A percentile compares a stretch with the other conserved stretches of the same genome.
phyloP scores from a whole-genome alignment of 2,329 filamentous ascomycete species.

The Paradendryphiella salina region DNA sequence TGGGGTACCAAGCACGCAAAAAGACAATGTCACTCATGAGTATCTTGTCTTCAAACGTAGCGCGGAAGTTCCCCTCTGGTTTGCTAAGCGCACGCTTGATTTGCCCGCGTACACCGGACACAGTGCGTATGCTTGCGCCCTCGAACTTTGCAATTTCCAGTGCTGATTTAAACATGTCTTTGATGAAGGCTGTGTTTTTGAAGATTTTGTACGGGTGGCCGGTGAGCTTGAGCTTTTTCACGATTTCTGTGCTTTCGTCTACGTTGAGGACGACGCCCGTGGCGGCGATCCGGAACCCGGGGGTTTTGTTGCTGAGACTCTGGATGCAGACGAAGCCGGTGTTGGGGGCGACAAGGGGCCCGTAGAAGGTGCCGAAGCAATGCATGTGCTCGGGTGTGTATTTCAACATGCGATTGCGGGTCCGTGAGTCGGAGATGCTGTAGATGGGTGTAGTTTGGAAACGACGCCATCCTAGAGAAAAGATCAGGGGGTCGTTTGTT shows the following conservation, averaged over 20 bases:
- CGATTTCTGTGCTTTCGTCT: conserved; percentile 94
- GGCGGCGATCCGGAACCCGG: conserved; percentile 91
- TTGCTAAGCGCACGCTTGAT: conserved; percentile 95
- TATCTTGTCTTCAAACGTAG: conserved; percentile 98
- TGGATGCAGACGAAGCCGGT: conserved; percentile 95
- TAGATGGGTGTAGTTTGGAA: conserved; percentile 94
- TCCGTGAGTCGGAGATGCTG: conserved; percentile 91
- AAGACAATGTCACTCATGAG: conserved; percentile 96
- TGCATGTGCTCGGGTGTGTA: conserved; percentile 99
- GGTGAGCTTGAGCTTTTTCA: conserved; percentile 98
- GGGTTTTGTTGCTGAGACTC: conserved; percentile 78
- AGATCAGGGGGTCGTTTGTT: conserved; percentile 95
- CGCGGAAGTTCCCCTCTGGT: conserved; percentile 92
- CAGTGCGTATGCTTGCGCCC: conserved; percentile 91
- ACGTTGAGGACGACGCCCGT: conserved; percentile 93
- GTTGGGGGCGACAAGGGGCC: conserved; percentile 91
- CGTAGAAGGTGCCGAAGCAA: conserved; percentile 95
- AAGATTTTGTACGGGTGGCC: conserved; percentile 96
- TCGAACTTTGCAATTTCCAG: conserved; percentile 99
- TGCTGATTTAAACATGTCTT: conserved; percentile 93
- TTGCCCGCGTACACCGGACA: conserved; percentile 92
- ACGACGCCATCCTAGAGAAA: conserved; percentile 92
- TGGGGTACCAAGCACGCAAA: conserved; percentile 92
- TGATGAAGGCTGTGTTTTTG: conserved; percentile 98
- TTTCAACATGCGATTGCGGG: conserved; percentile 95